phyloP scores from a whole-genome alignment of 495 filamentous ascomycete genomes.

The Terfezia claveryi region DNA sequence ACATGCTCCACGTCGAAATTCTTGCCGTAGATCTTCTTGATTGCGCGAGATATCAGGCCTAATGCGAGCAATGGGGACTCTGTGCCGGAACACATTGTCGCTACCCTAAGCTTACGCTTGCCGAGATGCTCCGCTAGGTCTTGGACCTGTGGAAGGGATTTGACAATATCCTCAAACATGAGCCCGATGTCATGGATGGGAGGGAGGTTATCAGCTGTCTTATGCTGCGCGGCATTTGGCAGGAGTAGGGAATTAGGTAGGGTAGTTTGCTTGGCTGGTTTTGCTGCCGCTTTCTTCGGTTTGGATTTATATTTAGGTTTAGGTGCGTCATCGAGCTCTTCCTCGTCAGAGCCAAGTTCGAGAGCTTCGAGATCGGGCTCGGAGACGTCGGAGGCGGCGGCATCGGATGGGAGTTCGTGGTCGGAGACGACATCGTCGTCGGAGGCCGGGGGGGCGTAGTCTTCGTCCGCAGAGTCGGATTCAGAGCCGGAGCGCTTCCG shows the following conservation, averaged over 20 bases:
- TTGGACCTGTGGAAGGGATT: constrained; percentile 5
- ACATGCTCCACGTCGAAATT: constrained; percentile 34
- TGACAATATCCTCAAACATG: constrained; percentile 17
- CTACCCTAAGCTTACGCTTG: constrained; percentile 33
- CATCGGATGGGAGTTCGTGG: neutral
- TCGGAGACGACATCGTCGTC: neutral
- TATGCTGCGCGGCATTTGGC: neutral
- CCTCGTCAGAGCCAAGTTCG: neutral
- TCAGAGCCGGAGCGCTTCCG: neutral
- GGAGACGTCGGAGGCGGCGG: neutral
- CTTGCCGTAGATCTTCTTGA: constrained; percentile 8
- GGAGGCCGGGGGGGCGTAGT: neutral
- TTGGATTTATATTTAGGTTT: neutral
- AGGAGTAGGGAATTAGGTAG: neutral
- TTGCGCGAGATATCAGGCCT: constrained; percentile 26
- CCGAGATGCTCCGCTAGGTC: constrained; percentile 22
- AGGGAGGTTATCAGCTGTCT: neutral
- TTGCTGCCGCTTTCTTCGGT: neutral
- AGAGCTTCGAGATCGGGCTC: neutral
- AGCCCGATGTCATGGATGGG: neutral
- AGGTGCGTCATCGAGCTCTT: neutral
- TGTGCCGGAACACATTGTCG: constrained; percentile 66
- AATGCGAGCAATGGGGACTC: constrained; percentile 56
- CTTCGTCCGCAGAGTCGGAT: neutral
- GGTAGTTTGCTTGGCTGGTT: neutral